These are phyloP conservation scores for baker's yeast (Saccharomyces cerevisiae) DNA, from an alignment of 805 yeast genomes.

Conservation along the genomic window DNA sequence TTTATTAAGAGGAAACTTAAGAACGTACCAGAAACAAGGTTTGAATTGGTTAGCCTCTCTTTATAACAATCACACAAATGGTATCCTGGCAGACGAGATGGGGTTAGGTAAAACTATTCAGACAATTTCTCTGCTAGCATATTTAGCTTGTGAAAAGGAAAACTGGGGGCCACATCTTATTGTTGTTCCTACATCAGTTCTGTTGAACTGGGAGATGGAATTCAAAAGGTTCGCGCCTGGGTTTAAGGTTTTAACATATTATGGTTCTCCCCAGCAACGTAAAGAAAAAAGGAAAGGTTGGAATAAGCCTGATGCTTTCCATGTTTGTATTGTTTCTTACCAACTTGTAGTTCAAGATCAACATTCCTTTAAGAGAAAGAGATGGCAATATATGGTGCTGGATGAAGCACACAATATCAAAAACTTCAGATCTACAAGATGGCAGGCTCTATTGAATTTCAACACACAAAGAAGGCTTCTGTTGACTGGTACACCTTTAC, in stretches of 20 bases:
- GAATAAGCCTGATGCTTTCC: conserved; percentile 94
- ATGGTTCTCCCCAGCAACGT: conserved; percentile 95
- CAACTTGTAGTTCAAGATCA: conserved; percentile 98
- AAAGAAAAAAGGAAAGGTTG: conserved; percentile 94
- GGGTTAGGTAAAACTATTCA: conserved; percentile 97
- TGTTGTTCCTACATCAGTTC: conserved; percentile 94
- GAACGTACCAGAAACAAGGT: conserved; percentile 93
- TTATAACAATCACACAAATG: conserved; percentile 87
- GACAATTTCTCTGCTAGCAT: conserved; percentile 77
- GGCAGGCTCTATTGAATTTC: conserved; percentile 93
- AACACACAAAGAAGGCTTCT: conserved; percentile 82
- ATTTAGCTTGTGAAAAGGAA: conserved; percentile 86
- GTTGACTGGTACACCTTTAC: conserved; percentile 94
- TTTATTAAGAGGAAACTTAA: conserved; percentile 67
- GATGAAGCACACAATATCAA: conserved; percentile 98
- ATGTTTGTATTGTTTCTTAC: conserved; percentile 93
- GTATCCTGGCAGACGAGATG: conserved; percentile 98
- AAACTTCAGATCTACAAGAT: conserved; percentile 89
- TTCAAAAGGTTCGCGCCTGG: conserved; percentile 98
- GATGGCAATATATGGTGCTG: conserved; percentile 92
- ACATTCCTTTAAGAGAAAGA: conserved; percentile 81
- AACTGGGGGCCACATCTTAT: conserved; percentile 98
- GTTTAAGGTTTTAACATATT: conserved; percentile 86
- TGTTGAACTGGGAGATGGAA: conserved; percentile 99
- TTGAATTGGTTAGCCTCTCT: conserved; percentile 93